phyloP scores from a whole-genome alignment of 1,284 basidiomycete genomes.

The Boletus sp. region DNA sequence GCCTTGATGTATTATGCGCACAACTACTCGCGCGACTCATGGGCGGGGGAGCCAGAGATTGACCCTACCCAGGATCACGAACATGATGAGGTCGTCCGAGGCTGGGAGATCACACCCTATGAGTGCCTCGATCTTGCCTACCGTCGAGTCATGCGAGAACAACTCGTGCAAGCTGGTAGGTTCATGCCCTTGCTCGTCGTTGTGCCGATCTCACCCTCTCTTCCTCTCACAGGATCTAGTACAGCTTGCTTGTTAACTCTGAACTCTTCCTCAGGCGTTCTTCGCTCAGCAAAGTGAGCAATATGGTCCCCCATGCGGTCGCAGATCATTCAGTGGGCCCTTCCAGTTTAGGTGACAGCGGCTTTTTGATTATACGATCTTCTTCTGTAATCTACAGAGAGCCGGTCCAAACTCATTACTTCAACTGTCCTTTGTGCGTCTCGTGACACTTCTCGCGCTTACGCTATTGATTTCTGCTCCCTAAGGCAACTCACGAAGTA shows the following conservation, averaged over 20 bases:
- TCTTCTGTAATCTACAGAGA: constrained; percentile 65
- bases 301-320: not conserved
- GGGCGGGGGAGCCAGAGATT: constrained; percentile 67
- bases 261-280: constrained; percentile 70
- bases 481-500: constrained; percentile 70
- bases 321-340: constrained; percentile 3
- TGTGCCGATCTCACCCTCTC: not conserved
- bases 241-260: constrained; percentile 81
- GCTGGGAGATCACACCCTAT: constrained; percentile 67
- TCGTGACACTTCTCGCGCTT: not conserved
- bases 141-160: constrained; percentile 68
- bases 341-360: constrained; percentile 79
- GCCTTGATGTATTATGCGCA: constrained; percentile 72
- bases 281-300: constrained; percentile 78
- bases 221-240: constrained; percentile 64
- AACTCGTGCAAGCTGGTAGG: constrained; percentile 70
- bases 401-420: constrained; percentile 72
- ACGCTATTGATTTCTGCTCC: constrained; percentile 1
- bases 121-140: constrained; percentile 75
- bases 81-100: constrained; percentile 52
- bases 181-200: constrained; percentile 4
- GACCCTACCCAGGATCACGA: constrained; percentile 52
- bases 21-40: constrained; percentile 63
- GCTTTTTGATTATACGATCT: constrained; percentile 76
- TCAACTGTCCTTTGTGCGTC: constrained; percentile 65